Evolutionary conservation across 768 basidiomycete species (phyloP), one percentile per base, ranked within the genome.

Genomic region (Piloderma croceum): DNA sequence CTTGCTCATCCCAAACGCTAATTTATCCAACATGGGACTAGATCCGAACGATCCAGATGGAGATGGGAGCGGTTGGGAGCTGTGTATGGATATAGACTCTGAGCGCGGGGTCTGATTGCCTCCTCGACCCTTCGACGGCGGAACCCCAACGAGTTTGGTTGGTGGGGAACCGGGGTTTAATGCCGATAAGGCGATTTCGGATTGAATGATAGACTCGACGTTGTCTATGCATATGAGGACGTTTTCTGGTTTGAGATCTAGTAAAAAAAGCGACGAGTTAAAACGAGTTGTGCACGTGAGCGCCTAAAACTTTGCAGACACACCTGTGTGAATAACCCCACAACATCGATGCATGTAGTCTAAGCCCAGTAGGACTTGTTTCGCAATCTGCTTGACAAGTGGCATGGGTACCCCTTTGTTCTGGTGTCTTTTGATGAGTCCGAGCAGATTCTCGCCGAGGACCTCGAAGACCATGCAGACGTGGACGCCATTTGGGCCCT

Each of bases 391-490:
- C 56, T 83, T 85, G 49, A 94, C 90, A 49, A 98, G 68, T 36
- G 71, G 81, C 73, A 90, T 88, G 11, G 94, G 93, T 1, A 98
- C 93, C 48, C 94, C 94, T 53, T 94, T 92, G 68, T 91, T 92
- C 70, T 98, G 93, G 68, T 98, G 91, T 9, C 94, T 79, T 65
- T 96, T 97, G 75, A 98, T 96, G 53, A 99, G 77, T 4, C 86
- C 92, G 3, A 98, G 77, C 3, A 99, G 71, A 59, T 94, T 97
- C 66, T 99, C 94, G 45, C 94, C 96, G 7, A 99, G 77, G 19
- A 98, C 96, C 62, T 99, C 96, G 56, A 97, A 97, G 11, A 96
- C 92, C 96, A 99, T 98, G 74, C 96, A 98, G 51, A 99, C 88
- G 64, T 99, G 96, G 12, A 78, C 83, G 25, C 96, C 96, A 60